Percentiles rank a stretch among this genome's conserved stretches.
phyloP scores from a whole-genome alignment of 192 early-diverging fungal genomes.

The Thamnidium elegans region DNA sequence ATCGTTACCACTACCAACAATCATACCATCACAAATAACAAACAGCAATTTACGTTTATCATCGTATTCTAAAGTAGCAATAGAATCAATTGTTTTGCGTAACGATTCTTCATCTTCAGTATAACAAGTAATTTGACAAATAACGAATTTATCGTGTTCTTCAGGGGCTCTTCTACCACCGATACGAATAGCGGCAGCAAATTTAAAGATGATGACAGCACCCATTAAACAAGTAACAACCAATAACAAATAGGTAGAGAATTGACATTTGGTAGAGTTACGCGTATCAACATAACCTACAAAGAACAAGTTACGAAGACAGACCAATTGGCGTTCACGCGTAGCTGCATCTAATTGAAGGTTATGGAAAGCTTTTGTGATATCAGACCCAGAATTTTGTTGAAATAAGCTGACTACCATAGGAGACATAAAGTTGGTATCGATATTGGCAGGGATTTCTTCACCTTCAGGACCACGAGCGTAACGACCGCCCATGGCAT shows the following conservation, averaged over 20 bases:
- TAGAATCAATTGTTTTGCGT: conserved; percentile 79
- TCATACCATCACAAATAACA: conserved; percentile 89
- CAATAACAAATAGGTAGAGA: conserved; percentile 68
- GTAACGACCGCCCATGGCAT: conserved; percentile 45
- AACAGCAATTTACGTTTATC: conserved; percentile 90
- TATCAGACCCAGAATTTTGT: conserved; percentile 48
- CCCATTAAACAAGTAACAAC: conserved; percentile 64
- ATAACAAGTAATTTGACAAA: conserved; percentile 94
- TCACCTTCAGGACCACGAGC: conserved; percentile 31
- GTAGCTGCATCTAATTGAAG: conserved; percentile 12
- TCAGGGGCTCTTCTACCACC: conserved; percentile 67
- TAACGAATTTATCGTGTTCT: conserved; percentile 95
- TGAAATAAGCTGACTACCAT: conserved; percentile 40
- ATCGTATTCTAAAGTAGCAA: conserved; percentile 75
- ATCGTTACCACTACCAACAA: conserved; percentile 96
- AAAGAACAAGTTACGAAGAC: conserved; percentile 63
- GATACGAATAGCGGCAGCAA: conserved; percentile 79
- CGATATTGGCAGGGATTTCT: conserved; percentile 27
- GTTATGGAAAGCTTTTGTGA: conserved; percentile 42
- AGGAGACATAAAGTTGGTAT: conserved; percentile 42
- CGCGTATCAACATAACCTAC: conserved; percentile 68
- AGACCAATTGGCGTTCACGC: conserved; percentile 40
- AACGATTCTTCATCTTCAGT: conserved; percentile 89
- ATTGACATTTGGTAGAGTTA: conserved; percentile 51
- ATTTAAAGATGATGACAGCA: conserved; percentile 71